A percentile compares a stretch with the other conserved stretches of the same genome.
phyloP scores from a whole-genome alignment of 2,329 filamentous ascomycete species.

The Hymenoscyphus repandus region DNA sequence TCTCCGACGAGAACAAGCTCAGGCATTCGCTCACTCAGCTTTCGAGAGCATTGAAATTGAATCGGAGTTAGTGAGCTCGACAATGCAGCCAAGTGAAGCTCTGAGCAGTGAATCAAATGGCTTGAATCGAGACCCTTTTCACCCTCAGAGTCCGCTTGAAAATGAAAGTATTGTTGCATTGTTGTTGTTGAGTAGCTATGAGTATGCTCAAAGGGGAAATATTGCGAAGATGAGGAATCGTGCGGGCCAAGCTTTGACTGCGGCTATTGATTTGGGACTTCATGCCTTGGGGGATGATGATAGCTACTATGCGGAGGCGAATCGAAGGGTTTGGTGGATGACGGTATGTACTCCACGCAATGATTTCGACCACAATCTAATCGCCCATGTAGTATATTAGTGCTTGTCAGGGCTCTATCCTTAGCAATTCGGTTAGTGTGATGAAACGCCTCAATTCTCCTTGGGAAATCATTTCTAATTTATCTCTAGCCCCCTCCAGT shows the following conservation, averaged over 20 bases:
- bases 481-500: slow-evolving; percentile 38
- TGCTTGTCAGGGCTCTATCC: slow-evolving; percentile 39
- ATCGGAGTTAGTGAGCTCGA: slow-evolving; percentile 42
- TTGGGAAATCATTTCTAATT: not conserved
- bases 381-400: slow-evolving; percentile 38
- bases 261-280: slow-evolving; percentile 41
- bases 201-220: slow-evolving; percentile 49
- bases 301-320: slow-evolving; percentile 40
- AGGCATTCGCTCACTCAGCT: slow-evolving; percentile 43
- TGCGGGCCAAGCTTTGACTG: slow-evolving; percentile 42
- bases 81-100: slow-evolving; percentile 39
- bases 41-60: slow-evolving; percentile 45
- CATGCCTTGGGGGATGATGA: slow-evolving; percentile 36
- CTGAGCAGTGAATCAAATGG: slow-evolving; percentile 28
- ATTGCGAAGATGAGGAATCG: slow-evolving; percentile 46
- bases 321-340: slow-evolving; percentile 48
- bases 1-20: slow-evolving; percentile 42
- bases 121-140: slow-evolving; percentile 37
- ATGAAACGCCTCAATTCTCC: not conserved
- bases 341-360: slow-evolving; percentile 32
- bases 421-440: slow-evolving; percentile 8
- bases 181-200: slow-evolving; percentile 44
- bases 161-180: slow-evolving; percentile 44
- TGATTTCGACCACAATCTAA: not conserved
- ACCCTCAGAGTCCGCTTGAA: slow-evolving; percentile 39